Evolutionary conservation across 768 basidiomycete genomes (phyloP).

Genomic region (Cystobasidium onofrii): DNA sequence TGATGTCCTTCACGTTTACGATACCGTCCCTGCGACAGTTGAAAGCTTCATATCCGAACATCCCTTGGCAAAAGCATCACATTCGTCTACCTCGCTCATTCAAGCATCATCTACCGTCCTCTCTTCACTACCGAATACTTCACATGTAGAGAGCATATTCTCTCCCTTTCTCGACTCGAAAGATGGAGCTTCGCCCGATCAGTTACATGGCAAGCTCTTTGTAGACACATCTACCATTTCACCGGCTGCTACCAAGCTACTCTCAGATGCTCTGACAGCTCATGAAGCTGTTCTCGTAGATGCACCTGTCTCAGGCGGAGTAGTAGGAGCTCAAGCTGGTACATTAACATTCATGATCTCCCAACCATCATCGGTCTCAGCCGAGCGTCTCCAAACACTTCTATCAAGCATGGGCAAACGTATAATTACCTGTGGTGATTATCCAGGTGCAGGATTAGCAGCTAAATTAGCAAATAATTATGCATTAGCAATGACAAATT

Average conservation of each 20-base stretch:
- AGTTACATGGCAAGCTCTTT: constrained; percentile 15
- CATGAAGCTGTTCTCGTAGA: constrained; percentile 70
- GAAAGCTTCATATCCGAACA: background rate
- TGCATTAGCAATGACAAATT: constrained; percentile 24
- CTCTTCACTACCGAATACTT: constrained; percentile 21
- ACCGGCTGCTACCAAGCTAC: constrained; percentile 17
- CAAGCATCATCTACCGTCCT: constrained; percentile 8
- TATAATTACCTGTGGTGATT: constrained; percentile 69
- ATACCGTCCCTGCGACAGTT: constrained; percentile 7
- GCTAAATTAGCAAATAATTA: constrained; percentile 86
- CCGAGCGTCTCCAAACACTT: constrained; percentile 51
- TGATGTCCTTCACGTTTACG: constrained; percentile 11
- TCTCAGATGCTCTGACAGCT: background rate
- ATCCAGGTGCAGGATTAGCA: constrained; percentile 44
- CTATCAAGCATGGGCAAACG: constrained; percentile 69
- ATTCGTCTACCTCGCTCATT: background rate
- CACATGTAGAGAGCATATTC: constrained; percentile 23
- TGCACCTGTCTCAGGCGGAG: constrained; percentile 87
- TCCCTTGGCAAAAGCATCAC: background rate
- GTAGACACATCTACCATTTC: constrained; percentile 18
- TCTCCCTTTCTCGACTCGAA: background rate
- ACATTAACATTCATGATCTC: constrained; percentile 83
- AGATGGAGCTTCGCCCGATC: background rate
- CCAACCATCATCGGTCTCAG: constrained; percentile 53
- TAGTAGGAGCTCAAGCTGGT: constrained; percentile 75